phyloP scores from a whole-genome alignment of 192 early-diverging fungal genomes.

The Obelidium mucronatum region DNA sequence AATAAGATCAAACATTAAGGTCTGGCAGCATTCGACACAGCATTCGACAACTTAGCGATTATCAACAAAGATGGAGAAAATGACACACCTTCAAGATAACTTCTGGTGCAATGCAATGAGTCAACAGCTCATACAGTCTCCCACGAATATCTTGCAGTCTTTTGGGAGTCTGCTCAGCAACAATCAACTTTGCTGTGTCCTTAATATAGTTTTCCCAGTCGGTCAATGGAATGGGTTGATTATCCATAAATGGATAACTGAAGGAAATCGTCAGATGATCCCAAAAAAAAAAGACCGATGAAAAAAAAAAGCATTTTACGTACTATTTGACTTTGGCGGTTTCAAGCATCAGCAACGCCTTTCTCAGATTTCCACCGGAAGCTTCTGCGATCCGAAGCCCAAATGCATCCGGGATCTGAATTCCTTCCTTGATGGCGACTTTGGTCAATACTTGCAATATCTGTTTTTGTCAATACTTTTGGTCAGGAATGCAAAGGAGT shows the following conservation, averaged over 20 bases:
- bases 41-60: no score
- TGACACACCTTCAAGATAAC: conserved; percentile 76
- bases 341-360: conserved; percentile 92
- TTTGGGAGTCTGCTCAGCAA: conserved; percentile 79
- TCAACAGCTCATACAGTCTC: conserved; percentile 85
- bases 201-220: conserved; percentile 89
- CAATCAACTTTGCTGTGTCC: conserved; percentile 72
- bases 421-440: conserved; percentile 84
- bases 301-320: background rate
- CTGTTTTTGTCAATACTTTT: conserved; percentile 35
- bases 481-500: no score
- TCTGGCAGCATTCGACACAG: conserved; percentile 47
- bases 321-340: conserved; percentile 60
- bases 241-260: conserved; percentile 54
- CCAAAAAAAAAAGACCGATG: background rate
- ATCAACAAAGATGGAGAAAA: background rate
- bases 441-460: conserved; percentile 68
- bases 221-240: conserved; percentile 68
- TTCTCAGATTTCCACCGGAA: conserved; percentile 83
- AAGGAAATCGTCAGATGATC: conserved; percentile 1
- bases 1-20: conserved; percentile 74
- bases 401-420: conserved; percentile 68
- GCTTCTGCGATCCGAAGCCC: conserved; percentile 72
- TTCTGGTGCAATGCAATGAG: conserved; percentile 87
- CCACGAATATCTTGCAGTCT: conserved; percentile 75